phyloP scores from a whole-genome alignment of 352 stramenopile species.

The Globisporangium polare region DNA sequence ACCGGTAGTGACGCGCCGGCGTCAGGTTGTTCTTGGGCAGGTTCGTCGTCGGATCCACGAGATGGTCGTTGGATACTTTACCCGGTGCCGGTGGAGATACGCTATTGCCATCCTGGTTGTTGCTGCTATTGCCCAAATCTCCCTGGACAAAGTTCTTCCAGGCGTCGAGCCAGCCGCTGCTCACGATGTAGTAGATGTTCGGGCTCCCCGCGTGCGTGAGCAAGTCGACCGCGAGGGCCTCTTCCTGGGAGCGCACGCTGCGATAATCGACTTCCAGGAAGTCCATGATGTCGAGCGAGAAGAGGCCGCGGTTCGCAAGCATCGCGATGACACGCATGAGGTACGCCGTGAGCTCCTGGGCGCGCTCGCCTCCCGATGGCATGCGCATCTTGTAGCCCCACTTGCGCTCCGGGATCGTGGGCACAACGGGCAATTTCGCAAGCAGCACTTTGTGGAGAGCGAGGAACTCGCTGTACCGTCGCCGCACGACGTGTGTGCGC shows the following conservation, averaged over 20 bases:
- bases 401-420: conserved; percentile 38
- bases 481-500: conserved; percentile 58
- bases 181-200: background rate
- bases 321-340: conserved; percentile 47
- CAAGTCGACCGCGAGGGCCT: conserved; percentile 42
- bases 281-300: conserved; percentile 61
- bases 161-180: conserved; percentile 11
- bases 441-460: conserved; percentile 38
- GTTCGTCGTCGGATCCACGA: conserved; percentile 14
- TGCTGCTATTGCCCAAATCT: background rate
- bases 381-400: conserved; percentile 44
- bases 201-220: conserved; percentile 36
- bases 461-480: conserved; percentile 62
- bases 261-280: conserved; percentile 64
- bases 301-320: conserved; percentile 47
- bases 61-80: conserved; percentile 34
- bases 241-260: conserved; percentile 49
- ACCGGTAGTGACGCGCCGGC: conserved; percentile 42
- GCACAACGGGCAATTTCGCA: conserved; percentile 45
- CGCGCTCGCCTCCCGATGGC: conserved; percentile 19
- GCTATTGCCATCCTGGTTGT: background rate
- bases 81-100: conserved; percentile 17
- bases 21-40: conserved; percentile 20
- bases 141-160: conserved; percentile 42
- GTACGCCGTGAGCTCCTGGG: conserved; percentile 36